These are phyloP conservation scores for Metschnikowia bowlesiae DNA, from an alignment of 805 yeast species.

Conservation along the genomic window DNA sequence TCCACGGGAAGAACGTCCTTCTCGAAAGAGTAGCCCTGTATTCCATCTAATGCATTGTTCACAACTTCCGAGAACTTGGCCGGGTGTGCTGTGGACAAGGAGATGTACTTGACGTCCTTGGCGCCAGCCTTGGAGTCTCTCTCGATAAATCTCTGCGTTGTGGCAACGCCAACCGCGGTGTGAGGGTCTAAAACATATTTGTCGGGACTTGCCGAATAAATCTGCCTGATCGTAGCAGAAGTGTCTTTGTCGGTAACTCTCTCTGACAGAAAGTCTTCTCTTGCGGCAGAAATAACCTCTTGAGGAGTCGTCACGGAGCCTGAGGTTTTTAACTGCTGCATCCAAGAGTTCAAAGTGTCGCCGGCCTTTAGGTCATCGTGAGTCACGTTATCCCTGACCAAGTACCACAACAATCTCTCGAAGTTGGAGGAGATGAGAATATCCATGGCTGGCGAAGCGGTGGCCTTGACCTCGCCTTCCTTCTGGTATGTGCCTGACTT, in stretches of 20 bases:
- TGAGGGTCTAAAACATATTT: slow-evolving; percentile 93
- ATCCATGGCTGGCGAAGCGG: slow-evolving; percentile 98
- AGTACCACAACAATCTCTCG: slow-evolving; percentile 94
- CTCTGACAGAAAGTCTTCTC: slow-evolving; percentile 67
- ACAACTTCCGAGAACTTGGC: slow-evolving; percentile 98
- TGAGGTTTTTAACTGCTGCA: slow-evolving; percentile 65
- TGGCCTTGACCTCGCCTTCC: slow-evolving; percentile 71
- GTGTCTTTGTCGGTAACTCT: slow-evolving; percentile 79
- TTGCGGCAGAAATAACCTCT: slow-evolving; percentile 62
- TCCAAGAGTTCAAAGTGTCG: slow-evolving; percentile 64
- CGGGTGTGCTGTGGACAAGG: slow-evolving; percentile 97
- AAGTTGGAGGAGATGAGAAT: slow-evolving; percentile 92
- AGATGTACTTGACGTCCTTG: slow-evolving; percentile 49
- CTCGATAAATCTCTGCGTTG: slow-evolving; percentile 60
- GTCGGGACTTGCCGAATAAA: slow-evolving; percentile 55
- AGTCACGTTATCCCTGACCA: slow-evolving; percentile 69
- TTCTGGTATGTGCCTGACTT: slow-evolving; percentile 83
- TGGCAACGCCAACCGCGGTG: slow-evolving; percentile 88
- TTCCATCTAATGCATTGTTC: slow-evolving; percentile 62
- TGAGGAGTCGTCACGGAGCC: slow-evolving; percentile 75
- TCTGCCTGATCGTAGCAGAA: slow-evolving; percentile 65
- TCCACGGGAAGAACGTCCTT: slow-evolving; percentile 85
- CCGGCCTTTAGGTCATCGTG: slow-evolving; percentile 66
- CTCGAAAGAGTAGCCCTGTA: slow-evolving; percentile 79
- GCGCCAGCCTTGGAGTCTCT: slow-evolving; percentile 38